Conservation (phyloP, 495 filamentous ascomycete genomes). For the Emericellopsis terricola region DNA sequence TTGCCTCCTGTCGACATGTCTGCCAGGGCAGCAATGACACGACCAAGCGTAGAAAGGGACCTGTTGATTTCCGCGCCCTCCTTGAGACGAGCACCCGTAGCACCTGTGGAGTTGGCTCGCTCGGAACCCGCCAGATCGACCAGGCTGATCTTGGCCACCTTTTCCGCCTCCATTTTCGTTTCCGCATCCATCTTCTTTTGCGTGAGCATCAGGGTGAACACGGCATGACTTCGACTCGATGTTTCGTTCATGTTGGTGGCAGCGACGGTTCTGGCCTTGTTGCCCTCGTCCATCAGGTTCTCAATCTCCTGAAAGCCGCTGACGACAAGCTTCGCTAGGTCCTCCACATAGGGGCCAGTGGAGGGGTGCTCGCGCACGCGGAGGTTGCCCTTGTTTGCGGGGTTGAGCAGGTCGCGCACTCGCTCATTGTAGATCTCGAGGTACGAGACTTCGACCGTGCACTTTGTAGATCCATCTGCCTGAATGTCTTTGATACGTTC, state of each 20-base stretch:
- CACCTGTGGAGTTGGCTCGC: conserved; percentile 86
- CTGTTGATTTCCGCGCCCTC: conserved; percentile 98
- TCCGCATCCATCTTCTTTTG: conserved; percentile 88
- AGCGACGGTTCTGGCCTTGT: conserved; percentile 94
- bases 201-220: conserved; percentile 90
- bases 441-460: conserved; percentile 95
- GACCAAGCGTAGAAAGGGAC: conserved; percentile 87
- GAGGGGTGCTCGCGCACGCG: conserved; percentile 96
- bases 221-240: conserved; percentile 91
- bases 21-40: conserved; percentile 93
- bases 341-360: conserved; percentile 94
- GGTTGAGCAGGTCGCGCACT: conserved; percentile 90
- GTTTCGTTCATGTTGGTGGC: conserved; percentile 99
- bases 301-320: conserved; percentile 91
- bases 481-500: conserved; percentile 61
- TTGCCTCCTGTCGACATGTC: conserved; percentile 79
- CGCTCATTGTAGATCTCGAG: conserved; percentile 90
- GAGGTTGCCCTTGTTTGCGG: conserved; percentile 87
- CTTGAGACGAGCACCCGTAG: conserved; percentile 87
- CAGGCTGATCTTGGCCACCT: conserved; percentile 92
- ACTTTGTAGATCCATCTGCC: conserved; percentile 57
- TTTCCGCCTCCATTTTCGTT: conserved; percentile 91
- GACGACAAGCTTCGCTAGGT: conserved; percentile 95
- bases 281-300: conserved; percentile 96
- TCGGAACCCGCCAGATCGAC: conserved; percentile 98